Evolutionary conservation across 2,329 filamentous ascomycete genomes (phyloP).

Genomic region (Phaeosphaeriaceae sp.): DNA sequence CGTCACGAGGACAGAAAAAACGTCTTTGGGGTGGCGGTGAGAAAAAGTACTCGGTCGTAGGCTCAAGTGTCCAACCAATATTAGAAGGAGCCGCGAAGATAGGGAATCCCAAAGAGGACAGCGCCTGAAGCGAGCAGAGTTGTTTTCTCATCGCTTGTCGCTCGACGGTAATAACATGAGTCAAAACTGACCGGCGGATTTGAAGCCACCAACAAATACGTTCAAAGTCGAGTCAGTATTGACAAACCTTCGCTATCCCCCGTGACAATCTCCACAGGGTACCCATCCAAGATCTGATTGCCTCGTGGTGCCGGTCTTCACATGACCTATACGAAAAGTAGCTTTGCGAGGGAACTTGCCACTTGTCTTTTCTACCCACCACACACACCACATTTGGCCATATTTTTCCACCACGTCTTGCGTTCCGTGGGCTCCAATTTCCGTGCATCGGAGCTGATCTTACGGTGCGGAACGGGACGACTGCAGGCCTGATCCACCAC

Average conservation of each 20-base stretch:
- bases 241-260: background rate
- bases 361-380: conserved; percentile 9
- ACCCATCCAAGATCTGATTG: background rate
- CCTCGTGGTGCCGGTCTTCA: background rate
- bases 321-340: background rate
- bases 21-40: background rate
- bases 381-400: background rate
- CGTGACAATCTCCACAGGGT: background rate
- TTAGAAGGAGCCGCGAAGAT: too few species aligned
- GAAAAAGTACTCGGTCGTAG: too few species aligned
- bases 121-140: background rate
- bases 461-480: conserved; percentile 1
- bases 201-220: conserved; percentile 1
- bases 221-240: background rate
- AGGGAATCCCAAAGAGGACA: background rate
- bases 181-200: background rate
- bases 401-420: conserved; percentile 9
- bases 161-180: background rate
- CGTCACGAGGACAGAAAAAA: background rate
- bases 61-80: too few species aligned
- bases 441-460: conserved; percentile 2
- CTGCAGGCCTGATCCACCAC: conserved; percentile 3
- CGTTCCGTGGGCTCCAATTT: conserved; percentile 1
- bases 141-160: background rate
- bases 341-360: conserved; percentile 6